Evolutionary conservation across 2,329 filamentous ascomycete genomes (phyloP).

Genomic region (Pseudogymnoascus sp.): DNA sequence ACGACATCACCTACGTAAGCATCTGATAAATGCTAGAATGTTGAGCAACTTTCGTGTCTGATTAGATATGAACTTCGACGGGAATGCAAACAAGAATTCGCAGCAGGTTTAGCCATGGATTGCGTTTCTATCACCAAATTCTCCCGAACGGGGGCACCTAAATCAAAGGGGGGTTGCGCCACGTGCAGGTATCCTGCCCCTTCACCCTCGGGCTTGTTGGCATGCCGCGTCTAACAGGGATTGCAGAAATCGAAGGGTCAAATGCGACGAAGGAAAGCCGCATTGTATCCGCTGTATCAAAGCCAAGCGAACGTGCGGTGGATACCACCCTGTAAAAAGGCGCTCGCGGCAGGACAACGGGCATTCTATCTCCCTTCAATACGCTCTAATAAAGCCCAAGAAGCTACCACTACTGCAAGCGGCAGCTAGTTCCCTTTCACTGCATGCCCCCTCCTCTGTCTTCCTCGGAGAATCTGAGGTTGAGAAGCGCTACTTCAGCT

Average conservation of each 20-base stretch:
- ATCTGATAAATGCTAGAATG: neutral
- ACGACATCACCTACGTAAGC: neutral
- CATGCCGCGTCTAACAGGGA: neutral
- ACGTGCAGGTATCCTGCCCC: neutral
- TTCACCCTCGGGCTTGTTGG: neutral
- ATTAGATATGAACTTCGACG: neutral
- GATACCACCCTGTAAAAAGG: conserved; percentile 38
- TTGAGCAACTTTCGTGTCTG: neutral
- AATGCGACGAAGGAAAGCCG: conserved; percentile 57
- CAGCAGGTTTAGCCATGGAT: neutral
- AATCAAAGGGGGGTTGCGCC: neutral
- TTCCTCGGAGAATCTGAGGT: conserved; percentile 40
- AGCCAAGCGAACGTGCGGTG: conserved; percentile 49
- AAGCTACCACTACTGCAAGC: conserved; percentile 20
- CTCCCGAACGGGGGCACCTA: neutral
- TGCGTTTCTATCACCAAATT: neutral
- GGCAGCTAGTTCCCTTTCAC: conserved; percentile 22
- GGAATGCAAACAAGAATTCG: neutral
- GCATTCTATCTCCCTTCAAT: neutral
- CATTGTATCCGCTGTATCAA: conserved; percentile 52
- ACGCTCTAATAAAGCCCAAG: conserved; percentile 13
- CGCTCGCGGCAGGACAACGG: neutral
- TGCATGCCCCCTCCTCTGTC: conserved; percentile 23
- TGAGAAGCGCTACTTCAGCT: conserved; percentile 51
- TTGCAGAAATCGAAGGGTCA: conserved; percentile 37